phyloP scores from a whole-genome alignment of 2,329 filamentous ascomycete genomes.

The Aureobasidium sp. region DNA sequence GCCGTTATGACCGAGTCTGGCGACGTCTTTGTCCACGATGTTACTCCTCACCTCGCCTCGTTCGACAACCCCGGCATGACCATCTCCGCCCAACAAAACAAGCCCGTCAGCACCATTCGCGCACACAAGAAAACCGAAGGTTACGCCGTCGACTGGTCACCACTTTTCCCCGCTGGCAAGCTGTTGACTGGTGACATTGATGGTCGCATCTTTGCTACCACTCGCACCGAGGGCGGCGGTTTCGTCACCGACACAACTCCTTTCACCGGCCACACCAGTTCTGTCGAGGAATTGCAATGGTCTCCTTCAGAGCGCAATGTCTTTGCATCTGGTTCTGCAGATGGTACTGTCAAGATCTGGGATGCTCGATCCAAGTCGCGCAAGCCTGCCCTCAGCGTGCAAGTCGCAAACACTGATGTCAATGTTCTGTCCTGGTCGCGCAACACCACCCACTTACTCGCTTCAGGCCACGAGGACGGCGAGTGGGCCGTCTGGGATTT shows the following conservation, averaged over 20 bases:
- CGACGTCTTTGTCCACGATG: conserved; percentile 86
- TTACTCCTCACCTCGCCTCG: conserved; percentile 77
- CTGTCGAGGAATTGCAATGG: conserved; percentile 95
- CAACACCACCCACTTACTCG: conserved; percentile 80
- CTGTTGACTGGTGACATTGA: conserved; percentile 87
- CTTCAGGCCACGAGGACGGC: conserved; percentile 87
- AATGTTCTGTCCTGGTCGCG: conserved; percentile 96
- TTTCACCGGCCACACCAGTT: conserved; percentile 75
- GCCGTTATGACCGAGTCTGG: conserved; percentile 89
- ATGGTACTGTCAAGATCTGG: conserved; percentile 94
- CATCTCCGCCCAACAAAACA: conserved; percentile 75
- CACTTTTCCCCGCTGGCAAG: conserved; percentile 68
- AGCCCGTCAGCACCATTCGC: conserved; percentile 76
- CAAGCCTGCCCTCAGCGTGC: conserved; percentile 77
- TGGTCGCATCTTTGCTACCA: conserved; percentile 82
- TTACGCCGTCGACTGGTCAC: conserved; percentile 96
- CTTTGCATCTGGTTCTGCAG: conserved; percentile 87
- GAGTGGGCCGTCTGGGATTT: conserved; percentile 96
- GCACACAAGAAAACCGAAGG: conserved; percentile 84
- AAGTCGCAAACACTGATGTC: conserved; percentile 76
- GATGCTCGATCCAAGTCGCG: conserved; percentile 86
- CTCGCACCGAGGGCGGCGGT: conserved; percentile 75
- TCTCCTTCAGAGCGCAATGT: conserved; percentile 87
- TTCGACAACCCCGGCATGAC: conserved; percentile 83
- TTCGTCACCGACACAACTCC: conserved; percentile 81